phyloP scores from a whole-genome alignment of 371 early-diverging fungal genomes.

The Blastocladiella emersonii region DNA sequence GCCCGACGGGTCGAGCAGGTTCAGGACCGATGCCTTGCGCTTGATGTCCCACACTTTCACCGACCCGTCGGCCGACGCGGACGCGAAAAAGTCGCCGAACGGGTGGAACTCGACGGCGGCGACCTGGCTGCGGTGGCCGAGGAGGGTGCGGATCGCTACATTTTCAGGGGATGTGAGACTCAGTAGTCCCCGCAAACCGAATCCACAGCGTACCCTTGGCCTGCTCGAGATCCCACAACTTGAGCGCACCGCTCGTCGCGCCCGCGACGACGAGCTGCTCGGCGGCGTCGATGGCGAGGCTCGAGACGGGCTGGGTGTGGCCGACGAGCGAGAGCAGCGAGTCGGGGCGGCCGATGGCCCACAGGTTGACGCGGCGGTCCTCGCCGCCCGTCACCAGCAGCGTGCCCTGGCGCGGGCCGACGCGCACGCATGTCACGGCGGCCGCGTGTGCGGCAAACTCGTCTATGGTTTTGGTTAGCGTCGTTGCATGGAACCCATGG shows the following conservation, averaged over 20 bases:
- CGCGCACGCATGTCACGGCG: conserved; percentile 19
- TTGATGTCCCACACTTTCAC: conserved; percentile 50
- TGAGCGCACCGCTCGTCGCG: conserved; percentile 30
- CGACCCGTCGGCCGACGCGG: conserved; percentile 37
- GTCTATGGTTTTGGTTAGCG: not conserved
- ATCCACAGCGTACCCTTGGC: conserved; percentile 22
- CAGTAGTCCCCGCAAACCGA: not conserved
- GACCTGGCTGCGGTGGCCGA: conserved; percentile 34
- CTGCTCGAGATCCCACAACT: conserved; percentile 44
- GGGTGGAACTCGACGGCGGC: conserved; percentile 39
- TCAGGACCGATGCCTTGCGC: conserved; percentile 38
- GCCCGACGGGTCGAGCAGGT: conserved; percentile 13
- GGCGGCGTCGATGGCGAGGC: conserved; percentile 30
- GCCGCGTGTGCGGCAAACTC: conserved; percentile 5
- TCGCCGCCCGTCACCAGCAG: conserved; percentile 38
- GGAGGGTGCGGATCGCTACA: conserved; percentile 33
- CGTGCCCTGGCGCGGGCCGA: conserved; percentile 32
- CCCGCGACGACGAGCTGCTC: conserved; percentile 42
- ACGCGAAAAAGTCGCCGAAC: conserved; percentile 49
- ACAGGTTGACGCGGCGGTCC: conserved; percentile 31
- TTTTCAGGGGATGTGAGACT: not conserved
- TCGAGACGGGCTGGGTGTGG: conserved; percentile 23
- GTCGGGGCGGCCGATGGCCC: conserved; percentile 29
- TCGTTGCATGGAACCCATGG: too few species aligned
- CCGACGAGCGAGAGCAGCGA: conserved; percentile 26